Evolutionary conservation across 495 filamentous ascomycete genomes (phyloP), one percentile per base, ranked within the genome.

Genomic region (Aspergillus panamensis): DNA sequence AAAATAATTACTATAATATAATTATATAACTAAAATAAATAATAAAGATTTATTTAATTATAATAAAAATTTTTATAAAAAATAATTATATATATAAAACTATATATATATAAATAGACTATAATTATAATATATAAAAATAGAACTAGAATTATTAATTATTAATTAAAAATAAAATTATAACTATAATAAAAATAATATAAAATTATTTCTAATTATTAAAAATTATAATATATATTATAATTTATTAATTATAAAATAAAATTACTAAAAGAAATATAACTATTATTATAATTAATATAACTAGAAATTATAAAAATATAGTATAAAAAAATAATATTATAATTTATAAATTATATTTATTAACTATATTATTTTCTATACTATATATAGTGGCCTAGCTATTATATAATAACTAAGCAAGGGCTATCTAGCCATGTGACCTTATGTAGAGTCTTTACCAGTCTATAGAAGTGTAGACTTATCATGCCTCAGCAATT

Each of bases 221-320:
- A 48, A 39, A 8, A 8, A 35, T 40, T 48, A 14, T 44, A 10
- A 14, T 21, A 6, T 5, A 29, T 32, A 45, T 45, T 25, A 37
- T 21, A n/a, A n/a, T 55, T 45, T 55, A 6, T 47, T 55, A 44
- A 32, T 8, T 43, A 55, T 55, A 30, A 45, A 35, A 35, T 6
- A 35, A 6, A 35, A 35, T 35, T 6, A 12, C 12, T 35, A 6
- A 35, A 6, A 35, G 6, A n/a, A n/a, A n/a, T n/a, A n/a, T n/a
- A n/a, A n/a, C n/a, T n/a, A n/a, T n/a, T n/a, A n/a, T n/a, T n/a
- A 35, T 35, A 35, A 35, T 35, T 12, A 6, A 35, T 35, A 6
- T 35, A 13, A 8, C 1, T 8, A 13, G 13, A 13, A 3, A 8
- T 13, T 35, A 8, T n/a, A n/a, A 3, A 8, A 35, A 8, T 8